Evolutionary conservation across 108 stramenopile genomes (phyloP).

Genomic region (Aureococcus anophagefferens): DNA sequence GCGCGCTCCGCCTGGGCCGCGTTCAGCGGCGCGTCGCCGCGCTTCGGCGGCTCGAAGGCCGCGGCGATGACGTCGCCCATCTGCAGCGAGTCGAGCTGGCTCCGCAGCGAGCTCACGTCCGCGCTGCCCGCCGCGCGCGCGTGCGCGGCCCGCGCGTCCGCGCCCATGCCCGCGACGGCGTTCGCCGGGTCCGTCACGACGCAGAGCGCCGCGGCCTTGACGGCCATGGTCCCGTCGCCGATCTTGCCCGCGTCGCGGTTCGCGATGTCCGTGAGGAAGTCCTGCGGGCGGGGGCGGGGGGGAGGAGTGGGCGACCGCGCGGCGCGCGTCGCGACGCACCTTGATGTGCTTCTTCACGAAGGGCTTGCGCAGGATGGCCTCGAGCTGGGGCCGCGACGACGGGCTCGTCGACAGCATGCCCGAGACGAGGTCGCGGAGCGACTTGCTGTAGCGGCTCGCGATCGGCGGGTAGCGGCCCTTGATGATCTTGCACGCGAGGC

Average conservation of each 20-base stretch:
- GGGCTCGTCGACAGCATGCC: slow-evolving; percentile 26
- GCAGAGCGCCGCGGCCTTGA: slow-evolving; percentile 11
- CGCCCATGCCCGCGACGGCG: neutral
- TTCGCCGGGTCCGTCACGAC: neutral
- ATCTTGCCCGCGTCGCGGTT: slow-evolving; percentile 10
- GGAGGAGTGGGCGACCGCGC: too few species aligned
- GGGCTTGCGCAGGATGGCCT: slow-evolving; percentile 21
- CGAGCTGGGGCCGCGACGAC: slow-evolving; percentile 21
- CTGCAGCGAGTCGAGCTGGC: neutral
- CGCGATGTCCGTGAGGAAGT: slow-evolving; percentile 25
- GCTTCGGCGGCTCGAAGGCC: neutral
- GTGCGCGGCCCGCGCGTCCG: neutral
- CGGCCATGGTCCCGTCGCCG: slow-evolving; percentile 29
- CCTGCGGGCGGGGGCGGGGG: too few species aligned
- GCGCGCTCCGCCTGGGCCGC: slow-evolving; percentile 4
- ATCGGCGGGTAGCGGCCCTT: slow-evolving; percentile 31
- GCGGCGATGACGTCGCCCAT: slow-evolving; percentile 3
- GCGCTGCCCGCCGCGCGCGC: neutral
- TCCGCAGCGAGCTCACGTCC: neutral
- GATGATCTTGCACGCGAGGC: slow-evolving; percentile 32
- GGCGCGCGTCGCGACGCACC: too few species aligned
- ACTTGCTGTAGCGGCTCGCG: slow-evolving; percentile 7
- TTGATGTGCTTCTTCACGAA: slow-evolving; percentile 33
- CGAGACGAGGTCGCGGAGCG: slow-evolving; percentile 18
- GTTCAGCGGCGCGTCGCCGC: neutral